Evolutionary conservation across 2,329 filamentous ascomycete species (phyloP).

Genomic region (Colletotrichum tropicale): DNA sequence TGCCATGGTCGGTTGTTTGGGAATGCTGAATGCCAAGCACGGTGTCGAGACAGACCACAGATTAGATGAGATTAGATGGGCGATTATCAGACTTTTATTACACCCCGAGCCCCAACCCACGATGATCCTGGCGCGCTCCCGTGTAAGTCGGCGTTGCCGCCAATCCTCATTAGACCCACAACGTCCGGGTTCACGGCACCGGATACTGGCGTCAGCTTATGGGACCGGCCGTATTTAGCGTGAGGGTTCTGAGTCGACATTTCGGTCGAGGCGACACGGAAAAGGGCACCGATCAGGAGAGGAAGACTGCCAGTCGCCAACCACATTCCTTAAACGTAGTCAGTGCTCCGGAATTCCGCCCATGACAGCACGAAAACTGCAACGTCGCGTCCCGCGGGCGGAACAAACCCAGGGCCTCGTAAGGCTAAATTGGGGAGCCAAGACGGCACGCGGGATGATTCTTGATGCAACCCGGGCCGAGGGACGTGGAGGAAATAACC

Average conservation of each 20-base stretch:
- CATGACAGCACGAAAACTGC: too few relatives aligned
- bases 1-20: background rate
- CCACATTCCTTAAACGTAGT: background rate
- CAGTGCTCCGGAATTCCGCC: background rate
- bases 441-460: background rate
- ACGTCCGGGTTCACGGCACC: slow-evolving; percentile 1
- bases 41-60: background rate
- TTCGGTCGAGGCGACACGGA: background rate
- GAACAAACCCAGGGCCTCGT: background rate
- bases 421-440: background rate
- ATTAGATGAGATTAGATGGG: slow-evolving; percentile 17
- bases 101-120: background rate
- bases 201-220: background rate
- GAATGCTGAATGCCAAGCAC: background rate
- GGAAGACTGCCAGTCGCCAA: background rate
- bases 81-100: background rate
- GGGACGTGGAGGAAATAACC: background rate
- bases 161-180: background rate
- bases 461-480: background rate
- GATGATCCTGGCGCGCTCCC: background rate
- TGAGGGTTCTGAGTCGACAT: background rate
- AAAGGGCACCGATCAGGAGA: background rate
- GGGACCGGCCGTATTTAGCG: background rate
- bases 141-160: background rate
- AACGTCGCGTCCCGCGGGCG: background rate